Evolutionary conservation across 2,329 filamentous ascomycete genomes (phyloP), one percentile per base, ranked within the genome.

Genomic region (Colletotrichum sp.): DNA sequence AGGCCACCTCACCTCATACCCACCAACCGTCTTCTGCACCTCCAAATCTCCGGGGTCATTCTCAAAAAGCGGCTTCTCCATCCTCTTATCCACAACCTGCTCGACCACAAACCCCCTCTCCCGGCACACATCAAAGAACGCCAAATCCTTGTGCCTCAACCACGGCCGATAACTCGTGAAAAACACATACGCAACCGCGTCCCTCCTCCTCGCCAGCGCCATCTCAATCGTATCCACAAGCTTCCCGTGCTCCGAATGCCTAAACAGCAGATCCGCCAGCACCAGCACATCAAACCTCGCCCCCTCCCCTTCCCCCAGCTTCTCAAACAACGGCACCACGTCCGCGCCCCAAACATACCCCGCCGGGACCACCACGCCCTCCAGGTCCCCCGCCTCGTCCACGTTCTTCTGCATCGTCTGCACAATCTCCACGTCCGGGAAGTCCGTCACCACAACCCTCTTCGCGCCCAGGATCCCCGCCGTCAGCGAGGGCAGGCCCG

Each of bases 161-260:
- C 96, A 98, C 2, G 96, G 96, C 77, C 97, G 90, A 85, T 99
- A 98, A 24, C 95, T 96, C 0, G 96, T 98, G 87, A 98, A 99
- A 84, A 98, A 98, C 9, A 98, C 96, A 80, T 96, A 91, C 3
- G 96, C 95, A 70, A 89, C 89, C 65, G 93, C 91, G 3, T 87
- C 87, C 5, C 83, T 80, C 5, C 86, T 84, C 77, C 86, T 88
- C 79, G 89, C 90, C 80, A 98, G 85, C 18, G 94, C 95, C 81
- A 90, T 83, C 80, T 90, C 87, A 76, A 98, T 91, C 6, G 94
- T 95, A 78, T 90, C 89, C 78, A 98, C 88, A 76, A 98, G 88
- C 81, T 95, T 95, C 3, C 85, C 88, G 82, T 98, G 96, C 86
- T 98, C 96, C 6, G 93, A 94, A 83, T 98, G 96, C 76, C 97